Base-by-base conservation (phyloP, 164 flowering plant species). In the Warburgia ugandensis region DNA sequence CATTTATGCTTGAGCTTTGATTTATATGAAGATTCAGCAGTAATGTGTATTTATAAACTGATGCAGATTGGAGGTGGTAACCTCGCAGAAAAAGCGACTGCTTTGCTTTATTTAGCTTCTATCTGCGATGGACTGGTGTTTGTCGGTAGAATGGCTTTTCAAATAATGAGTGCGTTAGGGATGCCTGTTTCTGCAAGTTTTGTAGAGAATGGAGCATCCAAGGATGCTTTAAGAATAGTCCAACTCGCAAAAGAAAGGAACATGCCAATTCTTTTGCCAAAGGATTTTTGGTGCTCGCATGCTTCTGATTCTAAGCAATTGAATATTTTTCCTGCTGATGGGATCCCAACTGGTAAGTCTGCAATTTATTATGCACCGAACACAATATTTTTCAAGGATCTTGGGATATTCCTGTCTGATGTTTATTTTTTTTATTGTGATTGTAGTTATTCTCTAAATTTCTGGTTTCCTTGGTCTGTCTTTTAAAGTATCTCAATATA, bases 11-110 rank as follows among this genome's bases (percentile, higher is more conserved):
- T 7, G 3, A 11, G 12, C 39, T 36, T 36, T 11, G 39, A 3
- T 36, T 17, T 7, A 11, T 3, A 36, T 2, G 39, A 36, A 36
- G 2, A 2, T 22, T 8, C 13, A 4, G 17, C 14, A 4, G 41
- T 38, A 13, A 39, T 29, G 23, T 7, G 16, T 36, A 12, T 28
- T 21, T 6, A 14, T 39, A 17, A 17, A n/a, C 13, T 25, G 32
- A 48, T 76, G 73, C 83, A 90, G 97, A 75, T 90, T 63, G 94
- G 94, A 54, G 97, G 97, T 16, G 80, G 73, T 19, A 77, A 79
- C 59, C 71, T 90, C 33, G 10, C 13, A 21, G 63, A 68, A 8
- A 90, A 90, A 68, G 75, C 75, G 35, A 50, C 73, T 55, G 94
- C 97, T 11, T 50, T 90, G 66, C 67, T 32, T 5, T 58, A 63